Conservation (phyloP, 2,329 filamentous ascomycete species). For the Colletotrichum navitas region DNA sequence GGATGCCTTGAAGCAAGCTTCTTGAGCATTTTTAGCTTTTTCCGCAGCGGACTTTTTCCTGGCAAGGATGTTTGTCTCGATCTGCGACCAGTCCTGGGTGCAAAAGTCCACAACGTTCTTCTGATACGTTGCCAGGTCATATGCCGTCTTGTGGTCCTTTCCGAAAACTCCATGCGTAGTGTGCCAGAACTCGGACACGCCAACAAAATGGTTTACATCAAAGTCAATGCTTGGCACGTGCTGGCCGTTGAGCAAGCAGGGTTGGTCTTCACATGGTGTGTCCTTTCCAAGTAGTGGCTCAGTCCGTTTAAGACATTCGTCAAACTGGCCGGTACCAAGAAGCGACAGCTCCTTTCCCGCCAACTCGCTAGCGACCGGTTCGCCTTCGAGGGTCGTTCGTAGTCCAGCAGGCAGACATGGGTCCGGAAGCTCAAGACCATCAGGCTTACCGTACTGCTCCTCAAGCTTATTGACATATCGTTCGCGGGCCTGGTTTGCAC, state of each 20-base stretch:
- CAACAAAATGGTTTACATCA: conserved; percentile 96
- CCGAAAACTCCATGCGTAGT: conserved; percentile 95
- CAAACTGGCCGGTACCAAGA: conserved; percentile 87
- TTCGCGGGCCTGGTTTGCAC: conserved; percentile 91
- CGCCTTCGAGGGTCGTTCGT: conserved; percentile 79
- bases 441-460: conserved; percentile 71
- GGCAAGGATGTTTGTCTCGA: conserved; percentile 74
- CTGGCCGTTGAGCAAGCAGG: conserved; percentile 90
- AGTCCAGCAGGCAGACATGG: conserved; percentile 89
- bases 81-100: conserved; percentile 82
- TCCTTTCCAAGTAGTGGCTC: conserved; percentile 93
- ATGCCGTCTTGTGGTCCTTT: conserved; percentile 77
- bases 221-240: conserved; percentile 98
- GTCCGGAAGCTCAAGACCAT: conserved; percentile 80
- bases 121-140: conserved; percentile 93
- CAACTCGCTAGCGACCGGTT: conserved; percentile 57
- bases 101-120: conserved; percentile 88
- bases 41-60: conserved; percentile 81
- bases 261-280: conserved; percentile 82
- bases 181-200: conserved; percentile 99
- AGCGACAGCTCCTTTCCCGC: conserved; percentile 64
- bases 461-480: conserved; percentile 85
- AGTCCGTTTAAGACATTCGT: conserved; percentile 84
- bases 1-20: conserved; percentile 97
- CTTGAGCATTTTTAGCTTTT: conserved; percentile 82